Conservation (phyloP, 768 basidiomycete genomes). For the Podaxis sp. region DNA sequence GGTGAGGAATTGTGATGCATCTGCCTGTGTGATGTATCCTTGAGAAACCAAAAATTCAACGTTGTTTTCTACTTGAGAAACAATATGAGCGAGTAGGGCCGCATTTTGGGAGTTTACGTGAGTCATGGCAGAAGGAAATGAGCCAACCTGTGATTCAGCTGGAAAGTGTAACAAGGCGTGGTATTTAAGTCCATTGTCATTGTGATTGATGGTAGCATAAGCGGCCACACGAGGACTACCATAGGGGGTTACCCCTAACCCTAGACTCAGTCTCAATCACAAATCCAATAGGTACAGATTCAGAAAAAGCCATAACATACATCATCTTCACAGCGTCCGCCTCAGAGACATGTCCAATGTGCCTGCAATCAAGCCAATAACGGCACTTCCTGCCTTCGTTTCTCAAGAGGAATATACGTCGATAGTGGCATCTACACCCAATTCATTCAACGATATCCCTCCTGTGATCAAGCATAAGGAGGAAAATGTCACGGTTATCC, state of each 20-base stretch:
- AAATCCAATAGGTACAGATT: background rate
- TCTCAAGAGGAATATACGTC: constrained; percentile 64
- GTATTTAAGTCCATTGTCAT: background rate
- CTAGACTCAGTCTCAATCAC: background rate
- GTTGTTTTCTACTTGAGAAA: constrained; percentile 56
- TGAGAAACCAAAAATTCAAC: constrained; percentile 58
- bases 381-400: constrained; percentile 35
- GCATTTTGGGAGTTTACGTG: constrained; percentile 34
- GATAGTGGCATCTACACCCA: constrained; percentile 77
- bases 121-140: constrained; percentile 24
- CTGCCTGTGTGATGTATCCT: constrained; percentile 48
- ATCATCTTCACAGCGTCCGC: background rate
- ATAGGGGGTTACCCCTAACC: constrained; percentile 1
- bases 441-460: constrained; percentile 82
- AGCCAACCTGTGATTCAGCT: background rate
- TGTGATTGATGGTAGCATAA: background rate
- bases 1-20: constrained; percentile 48
- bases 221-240: background rate
- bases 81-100: constrained; percentile 58
- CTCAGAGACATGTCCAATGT: constrained; percentile 25
- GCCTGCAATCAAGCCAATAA: constrained; percentile 39
- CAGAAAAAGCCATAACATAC: background rate
- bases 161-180: background rate
- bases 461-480: constrained; percentile 78
- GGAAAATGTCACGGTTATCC: constrained; percentile 61